phyloP scores from a whole-genome alignment of 768 basidiomycete species.

The Calocybe cyanea region DNA sequence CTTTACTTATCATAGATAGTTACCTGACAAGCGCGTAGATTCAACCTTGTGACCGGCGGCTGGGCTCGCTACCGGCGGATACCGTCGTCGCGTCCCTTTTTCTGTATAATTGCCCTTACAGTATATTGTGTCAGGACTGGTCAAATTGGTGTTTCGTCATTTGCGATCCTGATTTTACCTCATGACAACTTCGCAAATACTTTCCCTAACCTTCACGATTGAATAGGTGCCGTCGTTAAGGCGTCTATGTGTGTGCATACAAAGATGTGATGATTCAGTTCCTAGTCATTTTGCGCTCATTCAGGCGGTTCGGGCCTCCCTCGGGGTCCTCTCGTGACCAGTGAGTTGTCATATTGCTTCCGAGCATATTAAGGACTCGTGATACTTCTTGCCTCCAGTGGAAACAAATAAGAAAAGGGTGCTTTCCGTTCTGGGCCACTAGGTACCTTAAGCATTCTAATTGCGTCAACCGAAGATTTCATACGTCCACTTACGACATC shows the following conservation, averaged over 20 bases:
- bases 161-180: neutral
- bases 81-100: conserved; percentile 1
- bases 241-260: too few relatives aligned
- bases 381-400: conserved; percentile 7
- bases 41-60: conserved; percentile 13
- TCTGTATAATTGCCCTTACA: too few relatives aligned
- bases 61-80: conserved; percentile 15
- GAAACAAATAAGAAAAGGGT: neutral
- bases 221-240: neutral
- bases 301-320: conserved; percentile 4
- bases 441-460: conserved; percentile 7
- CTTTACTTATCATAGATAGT: neutral
- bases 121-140: neutral
- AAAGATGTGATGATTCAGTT: too few relatives aligned
- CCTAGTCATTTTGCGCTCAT: neutral
- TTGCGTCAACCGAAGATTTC: conserved; percentile 8
- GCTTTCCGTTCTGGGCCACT: neutral
- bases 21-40: neutral
- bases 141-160: neutral
- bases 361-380: conserved; percentile 5
- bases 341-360: conserved; percentile 10
- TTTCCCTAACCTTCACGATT: too few relatives aligned
- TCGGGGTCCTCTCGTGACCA: neutral
- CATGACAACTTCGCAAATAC: neutral
- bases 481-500: conserved; percentile 9